Base-by-base conservation (phyloP, 345 rosid genomes). In the Cardamine resedifolia region DNA sequence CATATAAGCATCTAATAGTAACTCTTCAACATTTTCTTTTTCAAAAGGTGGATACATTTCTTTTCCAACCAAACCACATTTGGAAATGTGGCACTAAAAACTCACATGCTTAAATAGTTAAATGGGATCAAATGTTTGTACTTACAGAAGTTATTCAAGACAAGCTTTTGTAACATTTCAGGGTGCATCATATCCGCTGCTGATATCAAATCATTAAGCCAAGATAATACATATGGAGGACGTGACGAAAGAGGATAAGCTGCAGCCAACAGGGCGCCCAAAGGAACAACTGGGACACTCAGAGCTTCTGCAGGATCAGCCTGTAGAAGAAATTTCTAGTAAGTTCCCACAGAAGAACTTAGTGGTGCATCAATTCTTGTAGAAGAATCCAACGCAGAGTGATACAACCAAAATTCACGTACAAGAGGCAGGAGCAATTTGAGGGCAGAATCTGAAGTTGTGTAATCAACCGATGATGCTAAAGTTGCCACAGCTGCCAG, bases 141-240 rank as follows among this genome's bases (percentile, higher is more conserved):
- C 97, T 87, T 79, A 95, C 99, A 87, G 66, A 95, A 91, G 81
- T 88, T 95, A 78, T 91, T 95, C 82, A 91, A 63, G 79, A 91
- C 81, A 18, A 95, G 97, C 87, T 90, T 95, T 74, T 95, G 80
- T 71, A 95, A 80, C 85, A 87, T 48, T 76, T 91, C 96, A 16
- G 96, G 97, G 81, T 87, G 96, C 99, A 95, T 91, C 99, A 95
- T 95, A 82, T 90, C 97, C 44, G 86, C 81, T 58, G 96, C 85
- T 66, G 99, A 90, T 85, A 95, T 88, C 79, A 89, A 74, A 68
- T 85, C 14, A 73, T 84, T 90, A 69, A 95, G 87, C 99, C 97
- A 95, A 73, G 96, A 83, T 66, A 95, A 81, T 21, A 83, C 86
- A 68, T 89, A 89, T 52, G 96, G 97, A 73, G 98, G 91, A 11